These are phyloP conservation scores for Fusarium tupiense DNA, from an alignment of 2,329 filamentous ascomycete genomes.

Conservation along the genomic window DNA sequence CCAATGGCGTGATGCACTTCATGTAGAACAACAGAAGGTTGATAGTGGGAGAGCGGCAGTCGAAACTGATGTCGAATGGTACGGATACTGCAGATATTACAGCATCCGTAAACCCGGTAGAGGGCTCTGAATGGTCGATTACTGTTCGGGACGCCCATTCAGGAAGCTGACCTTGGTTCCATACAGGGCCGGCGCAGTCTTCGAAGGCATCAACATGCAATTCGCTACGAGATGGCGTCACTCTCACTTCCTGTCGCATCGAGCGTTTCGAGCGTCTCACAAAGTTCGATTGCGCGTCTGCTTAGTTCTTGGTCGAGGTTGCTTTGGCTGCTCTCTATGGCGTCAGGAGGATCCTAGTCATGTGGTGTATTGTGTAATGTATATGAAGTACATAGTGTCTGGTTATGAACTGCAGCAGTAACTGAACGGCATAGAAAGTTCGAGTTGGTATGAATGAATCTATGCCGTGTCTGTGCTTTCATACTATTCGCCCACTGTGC, in stretches of 20 bases:
- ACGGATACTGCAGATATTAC: slow-evolving; percentile 27
- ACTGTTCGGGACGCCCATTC: slow-evolving; percentile 27
- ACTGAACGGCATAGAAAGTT: not conserved
- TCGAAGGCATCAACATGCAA: slow-evolving; percentile 30
- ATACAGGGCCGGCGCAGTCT: slow-evolving; percentile 21
- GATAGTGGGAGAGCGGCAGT: slow-evolving; percentile 17
- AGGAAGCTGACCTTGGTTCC: slow-evolving; percentile 23
- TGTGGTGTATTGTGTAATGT: slow-evolving; percentile 10
- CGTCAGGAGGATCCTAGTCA: slow-evolving; percentile 16
- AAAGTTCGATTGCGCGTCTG: slow-evolving; percentile 26
- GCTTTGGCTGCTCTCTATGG: slow-evolving; percentile 2
- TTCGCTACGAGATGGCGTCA: slow-evolving; percentile 42
- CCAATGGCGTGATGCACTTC: slow-evolving; percentile 34
- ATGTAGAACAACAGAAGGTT: slow-evolving; percentile 15
- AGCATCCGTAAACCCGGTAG: slow-evolving; percentile 25
- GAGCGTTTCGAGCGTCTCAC: slow-evolving; percentile 37
- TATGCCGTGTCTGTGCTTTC: slow-evolving; percentile 14
- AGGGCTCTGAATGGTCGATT: slow-evolving; percentile 27
- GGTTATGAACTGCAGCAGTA: slow-evolving; percentile 6
- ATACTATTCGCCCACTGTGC: not conserved
- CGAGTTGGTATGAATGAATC: not conserved
- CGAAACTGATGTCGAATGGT: slow-evolving; percentile 8
- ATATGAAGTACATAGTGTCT: slow-evolving; percentile 5
- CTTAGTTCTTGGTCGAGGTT: not conserved
- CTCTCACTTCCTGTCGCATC: slow-evolving; percentile 31